phyloP scores from a whole-genome alignment of 108 stramenopile genomes.

The Parmales sp. region DNA sequence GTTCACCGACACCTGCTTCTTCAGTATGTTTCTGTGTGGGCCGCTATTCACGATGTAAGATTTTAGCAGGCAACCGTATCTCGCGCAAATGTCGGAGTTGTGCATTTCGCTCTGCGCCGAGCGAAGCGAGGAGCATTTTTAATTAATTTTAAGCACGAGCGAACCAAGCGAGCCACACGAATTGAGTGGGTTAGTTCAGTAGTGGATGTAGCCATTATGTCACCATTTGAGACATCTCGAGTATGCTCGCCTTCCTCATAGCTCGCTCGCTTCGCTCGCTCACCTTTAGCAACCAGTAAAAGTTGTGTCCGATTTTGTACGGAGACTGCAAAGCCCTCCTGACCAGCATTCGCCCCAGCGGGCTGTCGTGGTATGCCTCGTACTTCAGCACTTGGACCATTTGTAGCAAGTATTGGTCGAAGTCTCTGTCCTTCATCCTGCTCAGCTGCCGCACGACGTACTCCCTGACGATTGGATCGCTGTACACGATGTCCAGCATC shows the following conservation, averaged over 20 bases:
- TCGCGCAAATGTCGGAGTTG: constrained; percentile 11
- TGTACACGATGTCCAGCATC: constrained; percentile 20
- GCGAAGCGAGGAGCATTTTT: no score
- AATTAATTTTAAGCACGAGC: no score
- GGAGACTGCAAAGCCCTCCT: constrained; percentile 24
- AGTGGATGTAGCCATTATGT: no score
- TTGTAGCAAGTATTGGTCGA: constrained; percentile 32
- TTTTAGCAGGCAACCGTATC: constrained; percentile 27
- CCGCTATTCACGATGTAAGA: constrained; percentile 27
- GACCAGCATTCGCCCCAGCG: constrained; percentile 31
- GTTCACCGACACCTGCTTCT: constrained; percentile 30
- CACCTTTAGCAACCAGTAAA: constrained; percentile 39
- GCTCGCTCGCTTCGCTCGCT: no score
- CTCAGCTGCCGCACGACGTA: constrained; percentile 28
- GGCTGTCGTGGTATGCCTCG: constrained; percentile 33
- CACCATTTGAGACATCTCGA: no score
- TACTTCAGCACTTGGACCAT: constrained; percentile 34
- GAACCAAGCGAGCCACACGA: no score
- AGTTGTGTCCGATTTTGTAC: constrained; percentile 22
- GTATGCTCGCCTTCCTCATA: no score
- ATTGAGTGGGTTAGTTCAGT: no score
- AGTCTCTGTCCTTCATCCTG: constrained; percentile 19
- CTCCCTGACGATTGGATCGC: constrained; percentile 35
- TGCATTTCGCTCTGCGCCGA: constrained; percentile 33
- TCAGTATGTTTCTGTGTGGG: constrained; percentile 17